Evolutionary conservation across 495 filamentous ascomycete genomes (phyloP), one percentile per base, ranked within the genome.

Genomic region (Penicillium psychrofluorescens): DNA sequence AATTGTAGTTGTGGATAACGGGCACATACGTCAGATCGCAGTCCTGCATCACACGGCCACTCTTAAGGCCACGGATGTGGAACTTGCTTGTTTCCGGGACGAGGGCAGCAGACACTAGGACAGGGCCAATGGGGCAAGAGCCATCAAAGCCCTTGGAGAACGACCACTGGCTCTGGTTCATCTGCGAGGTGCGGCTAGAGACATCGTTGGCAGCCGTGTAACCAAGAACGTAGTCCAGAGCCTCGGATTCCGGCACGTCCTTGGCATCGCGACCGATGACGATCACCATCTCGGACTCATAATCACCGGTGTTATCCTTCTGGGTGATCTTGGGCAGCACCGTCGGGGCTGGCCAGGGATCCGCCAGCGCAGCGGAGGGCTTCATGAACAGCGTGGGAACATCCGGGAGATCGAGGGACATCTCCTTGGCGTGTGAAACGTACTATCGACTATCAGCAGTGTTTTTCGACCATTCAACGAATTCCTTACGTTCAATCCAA

Each of bases 141-240:
- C 81, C 81, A 58, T 94, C 88, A 53, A 89, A 91, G 1, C 86
- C 85, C 65, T 94, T 94, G 2, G 85, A 86, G 4, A 90, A 67
- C 2, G 71, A 76, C 88, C 87, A 92, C 60, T 92, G 88, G 29
- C 81, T 78, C 33, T 86, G 82, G 11, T 83, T 85, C 54, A 88
- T 67, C 62, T 92, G 88, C 70, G 78, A 85, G 44, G 86, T 85
- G 12, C 88, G 79, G 59, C 88, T 85, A 7, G 82, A 86, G 8
- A 94, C 70, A 58, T 92, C 88, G 54, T 94, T 86, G 44, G 87
- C 86, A 40, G 86, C 78, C 4, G 83, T 77, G 54, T 90, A 94
- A 2, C 88, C 88, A 3, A 90, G 67, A 1, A 92, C 84, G 51
- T 90, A 83, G 47, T 84, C 73, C 9, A 91, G 64, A 1, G 88